Evolutionary conservation across 495 filamentous ascomycete species (phyloP), one percentile per base, ranked within the genome.

Genomic region (Aspergillus bridgeri): DNA sequence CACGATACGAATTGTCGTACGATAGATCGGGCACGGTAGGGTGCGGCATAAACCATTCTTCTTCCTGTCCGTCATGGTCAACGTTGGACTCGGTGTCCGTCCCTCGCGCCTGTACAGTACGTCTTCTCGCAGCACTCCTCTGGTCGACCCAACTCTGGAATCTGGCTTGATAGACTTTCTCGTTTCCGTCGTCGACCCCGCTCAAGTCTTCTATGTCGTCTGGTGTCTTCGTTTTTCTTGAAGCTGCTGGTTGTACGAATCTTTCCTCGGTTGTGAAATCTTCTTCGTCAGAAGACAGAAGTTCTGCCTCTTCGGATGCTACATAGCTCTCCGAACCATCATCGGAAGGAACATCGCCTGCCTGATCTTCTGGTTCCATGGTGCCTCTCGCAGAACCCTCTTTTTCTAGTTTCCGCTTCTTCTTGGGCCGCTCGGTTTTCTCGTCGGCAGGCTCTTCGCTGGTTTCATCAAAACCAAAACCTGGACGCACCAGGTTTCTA

Each of bases 151-250:
- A 98, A 33, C 81, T 81, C 38, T 80, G 76, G 18, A 98, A 70
- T 51, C 94, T 81, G n/a, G 68, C 68, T 69, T 92, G 89, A 67
- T 95, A 98, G 6, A 91, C 75, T 5, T 77, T 76, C 71, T 98
- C 94, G 54, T 96, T 90, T 0, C 94, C 94, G 70, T 98, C 94
- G 67, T 98, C 94, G 47, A 96, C 79, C 8, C 85, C 83, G 49
- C 83, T 83, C 33, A 96, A 66, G 69, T 92, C 89, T 57, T 91
- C 80, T 33, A 81, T 70, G 23, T 81, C 79, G 18, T 77, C 79
- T 19, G 75, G 74, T 6, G 49, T 52, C 63, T 63, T 79, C 72
- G 15, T 65, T 54, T 62, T 75, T 73, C 60, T 79, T 78, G 25
- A 70, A 67, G 57, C 67, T 76, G 71, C 61, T 60, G 57, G 59